Conservation (phyloP, 2,329 filamentous ascomycete genomes). For the Colletotrichum karsti region DNA sequence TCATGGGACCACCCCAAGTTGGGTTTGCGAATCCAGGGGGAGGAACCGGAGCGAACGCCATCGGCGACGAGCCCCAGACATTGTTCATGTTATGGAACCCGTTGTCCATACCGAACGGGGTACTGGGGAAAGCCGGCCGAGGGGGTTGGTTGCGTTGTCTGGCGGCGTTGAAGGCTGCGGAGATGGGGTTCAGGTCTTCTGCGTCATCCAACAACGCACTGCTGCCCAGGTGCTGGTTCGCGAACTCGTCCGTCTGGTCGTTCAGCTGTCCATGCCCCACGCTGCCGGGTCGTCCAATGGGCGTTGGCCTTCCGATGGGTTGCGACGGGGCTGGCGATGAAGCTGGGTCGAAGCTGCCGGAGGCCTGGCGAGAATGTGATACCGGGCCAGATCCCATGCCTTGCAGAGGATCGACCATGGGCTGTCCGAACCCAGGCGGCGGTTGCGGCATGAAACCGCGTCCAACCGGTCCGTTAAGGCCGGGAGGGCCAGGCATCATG, state of each 20-base stretch:
- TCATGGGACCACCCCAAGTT: slow-evolving; percentile 41
- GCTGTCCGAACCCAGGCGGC: slow-evolving; percentile 64
- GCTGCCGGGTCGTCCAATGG: slow-evolving; percentile 88
- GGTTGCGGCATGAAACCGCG: slow-evolving; percentile 51
- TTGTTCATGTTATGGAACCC: slow-evolving; percentile 45
- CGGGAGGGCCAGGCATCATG: slow-evolving; percentile 60
- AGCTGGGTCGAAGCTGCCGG: slow-evolving; percentile 71
- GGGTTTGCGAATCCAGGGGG: slow-evolving; percentile 56
- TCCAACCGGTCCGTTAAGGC: slow-evolving; percentile 53
- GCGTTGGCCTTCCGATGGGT: slow-evolving; percentile 82
- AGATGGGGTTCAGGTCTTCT: slow-evolving; percentile 61
- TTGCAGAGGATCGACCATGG: slow-evolving; percentile 48
- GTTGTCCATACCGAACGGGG: slow-evolving; percentile 48
- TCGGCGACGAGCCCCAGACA: slow-evolving; percentile 48
- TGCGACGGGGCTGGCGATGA: slow-evolving; percentile 63
- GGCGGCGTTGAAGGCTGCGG: slow-evolving; percentile 37
- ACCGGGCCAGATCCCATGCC: slow-evolving; percentile 52
- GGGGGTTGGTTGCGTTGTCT: slow-evolving; percentile 60
- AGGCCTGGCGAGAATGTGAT: slow-evolving; percentile 79
- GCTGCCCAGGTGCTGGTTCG: slow-evolving; percentile 85
- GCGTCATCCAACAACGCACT: slow-evolving; percentile 85
- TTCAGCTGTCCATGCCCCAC: slow-evolving; percentile 62
- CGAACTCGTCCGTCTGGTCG: slow-evolving; percentile 72
- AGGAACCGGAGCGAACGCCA: slow-evolving; percentile 45
- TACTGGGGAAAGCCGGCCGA: slow-evolving; percentile 50